Base-by-base conservation (phyloP, 495 filamentous ascomycete species). In the Podospora pseudocomata region DNA sequence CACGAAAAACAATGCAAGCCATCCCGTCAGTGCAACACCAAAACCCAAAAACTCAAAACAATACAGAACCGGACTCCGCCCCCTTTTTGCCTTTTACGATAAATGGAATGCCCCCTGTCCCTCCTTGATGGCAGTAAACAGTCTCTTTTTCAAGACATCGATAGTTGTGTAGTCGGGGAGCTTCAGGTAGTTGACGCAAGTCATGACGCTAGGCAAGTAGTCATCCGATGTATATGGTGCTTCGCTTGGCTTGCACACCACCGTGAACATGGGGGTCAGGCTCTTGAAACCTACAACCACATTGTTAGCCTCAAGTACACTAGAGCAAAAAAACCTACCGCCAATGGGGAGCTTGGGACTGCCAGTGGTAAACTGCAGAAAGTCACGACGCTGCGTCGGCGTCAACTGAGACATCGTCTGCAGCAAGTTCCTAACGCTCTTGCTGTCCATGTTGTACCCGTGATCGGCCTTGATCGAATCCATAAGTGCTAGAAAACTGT, bases 401-500 rank as follows among this genome's bases (percentile, higher is more conserved):
- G 82, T 83, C 26, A 98, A 78, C 78, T 97, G 93, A 75, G 93
- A 97, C 96, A 99, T 98, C 19, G 89, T 89, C 74, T 97, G 94
- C 3, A 99, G 86, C 70, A 99, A 75, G 73, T 99, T 98, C 55
- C 88, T 92, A 44, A 99, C 95, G 68, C 92, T 97, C 83, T 90
- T 92, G 84, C 96, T 98, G 72, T 99, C 96, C 89, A 99, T 95
- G 71, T 98, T 98, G 83, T 92, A 99, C 4, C 96, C 96, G 76
- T 99, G 96, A 74, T 99, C 96, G n/a, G 96, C 96, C 82, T 98
- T 99, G 79, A 99, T 93, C 2, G 94, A 97, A 75, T 99, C 96
- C 87, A 94, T 96, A 27, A 99, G 84, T 53, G 95, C 92, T 96
- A 74, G 6, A 71, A 54, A 23, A 68, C 56, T 63, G 20, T 34